phyloP scores from a whole-genome alignment of 2,329 filamentous ascomycete species.

The Tolypocladium tundrense region DNA sequence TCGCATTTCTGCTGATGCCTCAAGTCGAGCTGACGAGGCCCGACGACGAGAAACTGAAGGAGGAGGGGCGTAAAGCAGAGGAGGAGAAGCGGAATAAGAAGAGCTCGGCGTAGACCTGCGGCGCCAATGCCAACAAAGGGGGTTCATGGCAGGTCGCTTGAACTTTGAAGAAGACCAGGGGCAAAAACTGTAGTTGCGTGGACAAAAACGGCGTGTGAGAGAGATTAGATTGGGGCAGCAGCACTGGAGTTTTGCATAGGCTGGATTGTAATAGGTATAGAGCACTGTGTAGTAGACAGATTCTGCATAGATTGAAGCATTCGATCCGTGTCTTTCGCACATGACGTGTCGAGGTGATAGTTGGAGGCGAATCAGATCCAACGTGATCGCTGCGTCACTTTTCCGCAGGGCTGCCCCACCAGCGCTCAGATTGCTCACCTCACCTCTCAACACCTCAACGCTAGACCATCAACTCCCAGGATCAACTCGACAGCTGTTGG shows the following conservation, averaged over 20 bases:
- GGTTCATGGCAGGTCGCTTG: neutral
- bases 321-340: neutral
- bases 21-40: conserved; percentile 25
- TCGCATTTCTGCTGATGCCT: conserved; percentile 28
- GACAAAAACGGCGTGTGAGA: neutral
- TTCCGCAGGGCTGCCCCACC: neutral
- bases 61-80: conserved; percentile 17
- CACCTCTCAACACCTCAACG: neutral
- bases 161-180: neutral
- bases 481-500: neutral
- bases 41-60: conserved; percentile 25
- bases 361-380: neutral
- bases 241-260: neutral
- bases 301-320: neutral
- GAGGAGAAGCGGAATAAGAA: conserved; percentile 9
- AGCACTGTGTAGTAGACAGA: neutral
- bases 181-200: neutral
- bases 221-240: neutral
- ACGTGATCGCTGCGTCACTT: neutral
- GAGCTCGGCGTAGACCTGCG: neutral
- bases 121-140: neutral
- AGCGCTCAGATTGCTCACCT: neutral
- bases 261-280: neutral
- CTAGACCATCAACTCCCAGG: neutral
- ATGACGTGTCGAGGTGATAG: neutral